Conservation (phyloP, 2,329 filamentous ascomycete genomes). For the Chrysosporium keratinophilum region DNA sequence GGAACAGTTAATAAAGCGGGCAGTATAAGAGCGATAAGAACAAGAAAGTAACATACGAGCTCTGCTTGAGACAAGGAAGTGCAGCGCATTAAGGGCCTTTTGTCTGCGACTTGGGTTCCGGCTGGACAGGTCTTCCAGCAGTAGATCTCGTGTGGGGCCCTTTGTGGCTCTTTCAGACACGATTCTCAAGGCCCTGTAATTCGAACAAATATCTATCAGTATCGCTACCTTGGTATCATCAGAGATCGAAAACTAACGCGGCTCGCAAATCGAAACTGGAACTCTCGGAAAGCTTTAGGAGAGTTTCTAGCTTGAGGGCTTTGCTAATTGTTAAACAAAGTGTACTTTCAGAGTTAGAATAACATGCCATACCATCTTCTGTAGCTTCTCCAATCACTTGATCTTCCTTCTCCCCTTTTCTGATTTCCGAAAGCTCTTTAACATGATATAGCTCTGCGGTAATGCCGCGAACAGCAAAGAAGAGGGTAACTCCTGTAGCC, state of each 20-base stretch:
- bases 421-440: slow-evolving; percentile 47
- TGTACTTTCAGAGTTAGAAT: background rate
- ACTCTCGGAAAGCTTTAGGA: slow-evolving; percentile 57
- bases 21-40: background rate
- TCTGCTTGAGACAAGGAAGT: slow-evolving; percentile 35
- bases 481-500: slow-evolving; percentile 30
- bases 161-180: slow-evolving; percentile 38
- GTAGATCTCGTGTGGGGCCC: slow-evolving; percentile 30
- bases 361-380: slow-evolving; percentile 46
- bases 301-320: slow-evolving; percentile 54
- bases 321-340: slow-evolving; percentile 17
- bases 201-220: background rate
- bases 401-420: slow-evolving; percentile 53
- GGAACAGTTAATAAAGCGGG: background rate
- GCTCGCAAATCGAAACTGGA: slow-evolving; percentile 64
- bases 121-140: slow-evolving; percentile 35
- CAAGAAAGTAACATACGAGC: slow-evolving; percentile 23
- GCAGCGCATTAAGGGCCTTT: slow-evolving; percentile 35
- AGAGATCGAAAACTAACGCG: slow-evolving; percentile 48
- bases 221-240: background rate
- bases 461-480: slow-evolving; percentile 46
- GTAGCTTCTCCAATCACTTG: slow-evolving; percentile 66
- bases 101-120: slow-evolving; percentile 29
- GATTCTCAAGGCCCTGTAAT: slow-evolving; percentile 32
- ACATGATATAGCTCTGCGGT: slow-evolving; percentile 42